Evolutionary conservation across 805 yeast genomes (phyloP), one percentile per base, ranked within the genome.

Genomic region (Schwanniomyces vanrijiae): DNA sequence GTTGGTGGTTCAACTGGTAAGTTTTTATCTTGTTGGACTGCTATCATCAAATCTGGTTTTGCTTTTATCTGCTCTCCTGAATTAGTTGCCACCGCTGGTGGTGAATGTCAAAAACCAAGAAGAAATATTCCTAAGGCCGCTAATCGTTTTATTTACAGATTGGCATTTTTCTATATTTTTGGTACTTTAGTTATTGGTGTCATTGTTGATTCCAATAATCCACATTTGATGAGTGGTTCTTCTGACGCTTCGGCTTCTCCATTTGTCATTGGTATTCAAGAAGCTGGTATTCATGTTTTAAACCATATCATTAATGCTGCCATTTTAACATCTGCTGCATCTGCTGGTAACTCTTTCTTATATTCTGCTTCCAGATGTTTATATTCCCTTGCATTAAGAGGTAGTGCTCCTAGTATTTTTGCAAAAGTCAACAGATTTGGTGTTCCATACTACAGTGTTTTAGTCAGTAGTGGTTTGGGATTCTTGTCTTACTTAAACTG

Each of bases 81-180:
- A 66, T 70, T 84, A 55, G 73, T 84, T 42, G 82, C 88, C 5
- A 83, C 90, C 16, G 94, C 96, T 0, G 88, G 85, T 58, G 67
- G 49, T 28, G 76, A 71, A 52, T 58, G 66, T 34, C 50, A 60
- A 18, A 61, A 62, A 34, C 74, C 76, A 24, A 57, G 75, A 40
- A 52, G 60, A 22, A 65, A 66, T 34, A 61, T 70, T 44, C 81
- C 85, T 20, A 82, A 81, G 60, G 88, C 88, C 19, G 74, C 86
- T 29, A 72, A 68, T 38, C 73, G 84, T 55, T 81, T 82, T 50
- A 72, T 84, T 46, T 82, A 77, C 69, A 60, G 80, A 71, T 62
- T 73, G 59, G 65, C 64, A 1, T 67, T 69, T 52, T 72, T 72
- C 51, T 72, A 72, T 56, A 56, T 69, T 39, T 50, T 65, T 54